A percentile compares a stretch with the other conserved stretches of the same genome.
Conservation (phyloP, 768 basidiomycete species). For the Macrolepiota dolichaula region DNA sequence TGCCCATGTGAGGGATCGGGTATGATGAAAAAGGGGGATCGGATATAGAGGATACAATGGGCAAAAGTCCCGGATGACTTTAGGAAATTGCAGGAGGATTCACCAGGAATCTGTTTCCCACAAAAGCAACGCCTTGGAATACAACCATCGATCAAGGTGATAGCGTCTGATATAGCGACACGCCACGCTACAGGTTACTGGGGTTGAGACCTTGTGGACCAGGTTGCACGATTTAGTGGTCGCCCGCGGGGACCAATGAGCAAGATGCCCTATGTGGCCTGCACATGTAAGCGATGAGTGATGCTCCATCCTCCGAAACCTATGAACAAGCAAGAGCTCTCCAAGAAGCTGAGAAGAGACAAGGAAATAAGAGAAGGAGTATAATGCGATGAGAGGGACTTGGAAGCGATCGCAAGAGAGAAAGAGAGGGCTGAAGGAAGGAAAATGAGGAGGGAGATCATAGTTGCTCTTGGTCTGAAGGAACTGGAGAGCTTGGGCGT, state of each 20-base stretch:
- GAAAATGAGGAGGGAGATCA: conserved; percentile 31
- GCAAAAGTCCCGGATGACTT: conserved; percentile 17
- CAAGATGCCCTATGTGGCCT: not conserved
- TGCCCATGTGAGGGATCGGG: conserved; percentile 2
- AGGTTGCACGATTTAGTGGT: not conserved
- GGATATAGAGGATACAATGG: conserved; percentile 12
- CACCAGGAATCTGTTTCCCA: conserved; percentile 28
- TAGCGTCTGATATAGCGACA: conserved; percentile 21
- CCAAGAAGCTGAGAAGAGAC: conserved; percentile 11
- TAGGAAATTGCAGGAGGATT: conserved; percentile 23
- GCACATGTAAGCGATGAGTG: conserved; percentile 5
- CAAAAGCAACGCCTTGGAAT: not conserved
- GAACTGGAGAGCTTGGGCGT: conserved; percentile 50
- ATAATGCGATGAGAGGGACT: conserved; percentile 15
- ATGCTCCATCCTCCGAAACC: conserved; percentile 9
- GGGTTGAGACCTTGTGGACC: conserved; percentile 4
- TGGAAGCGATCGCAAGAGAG: conserved; percentile 20
- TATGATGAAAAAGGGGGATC: not conserved
- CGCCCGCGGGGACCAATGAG: conserved; percentile 6
- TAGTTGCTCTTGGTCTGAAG: conserved; percentile 48
- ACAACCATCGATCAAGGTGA: conserved; percentile 24
- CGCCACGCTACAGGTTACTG: conserved; percentile 16
- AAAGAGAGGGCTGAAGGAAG: conserved; percentile 19
- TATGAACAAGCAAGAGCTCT: conserved; percentile 7
- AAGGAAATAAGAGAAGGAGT: conserved; percentile 9